Evolutionary conservation across 192 early-diverging fungal genomes (phyloP).

Genomic region (Entomortierella beljakovae): DNA sequence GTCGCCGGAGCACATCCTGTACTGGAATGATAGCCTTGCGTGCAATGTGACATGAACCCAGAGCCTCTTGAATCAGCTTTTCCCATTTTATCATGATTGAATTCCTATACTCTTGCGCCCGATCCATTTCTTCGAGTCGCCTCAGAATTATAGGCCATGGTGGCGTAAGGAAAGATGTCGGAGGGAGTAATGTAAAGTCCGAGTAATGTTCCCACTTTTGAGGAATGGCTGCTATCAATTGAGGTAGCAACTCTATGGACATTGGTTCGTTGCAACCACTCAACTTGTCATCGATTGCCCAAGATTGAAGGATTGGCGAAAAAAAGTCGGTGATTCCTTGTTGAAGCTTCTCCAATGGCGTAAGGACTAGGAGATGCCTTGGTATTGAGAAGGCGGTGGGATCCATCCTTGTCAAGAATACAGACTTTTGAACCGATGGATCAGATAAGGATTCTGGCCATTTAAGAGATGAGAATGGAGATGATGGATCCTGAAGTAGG

Average conservation of each 20-base stretch:
- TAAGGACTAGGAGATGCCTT: conserved; percentile 36
- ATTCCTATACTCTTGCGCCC: background rate
- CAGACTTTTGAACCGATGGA: conserved; percentile 9
- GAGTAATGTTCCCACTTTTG: conserved; percentile 59
- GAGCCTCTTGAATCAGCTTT: conserved; percentile 19
- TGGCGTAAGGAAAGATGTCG: conserved; percentile 28
- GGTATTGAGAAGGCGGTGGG: conserved; percentile 24
- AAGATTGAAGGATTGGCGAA: conserved; percentile 18
- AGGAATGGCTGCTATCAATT: conserved; percentile 45
- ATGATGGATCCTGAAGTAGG: conserved; percentile 1
- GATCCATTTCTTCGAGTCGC: conserved; percentile 16
- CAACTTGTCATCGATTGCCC: background rate
- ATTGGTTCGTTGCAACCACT: background rate
- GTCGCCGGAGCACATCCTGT: conserved; percentile 52
- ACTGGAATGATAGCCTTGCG: conserved; percentile 54
- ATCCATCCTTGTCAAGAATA: conserved; percentile 20
- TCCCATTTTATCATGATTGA: conserved; percentile 16
- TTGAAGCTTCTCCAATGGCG: conserved; percentile 38
- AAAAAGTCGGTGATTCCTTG: conserved; percentile 13
- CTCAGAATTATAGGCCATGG: conserved; percentile 31
- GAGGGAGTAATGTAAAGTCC: conserved; percentile 51
- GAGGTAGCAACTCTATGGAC: background rate
- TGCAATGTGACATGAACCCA: conserved; percentile 46
- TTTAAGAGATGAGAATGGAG: background rate
- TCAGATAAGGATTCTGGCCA: conserved; percentile 21